Percentiles rank a stretch among this genome's conserved stretches.
Evolutionary conservation across 129 eudicot genomes (phyloP).

Genomic region (Dittrichia graveolens): DNA sequence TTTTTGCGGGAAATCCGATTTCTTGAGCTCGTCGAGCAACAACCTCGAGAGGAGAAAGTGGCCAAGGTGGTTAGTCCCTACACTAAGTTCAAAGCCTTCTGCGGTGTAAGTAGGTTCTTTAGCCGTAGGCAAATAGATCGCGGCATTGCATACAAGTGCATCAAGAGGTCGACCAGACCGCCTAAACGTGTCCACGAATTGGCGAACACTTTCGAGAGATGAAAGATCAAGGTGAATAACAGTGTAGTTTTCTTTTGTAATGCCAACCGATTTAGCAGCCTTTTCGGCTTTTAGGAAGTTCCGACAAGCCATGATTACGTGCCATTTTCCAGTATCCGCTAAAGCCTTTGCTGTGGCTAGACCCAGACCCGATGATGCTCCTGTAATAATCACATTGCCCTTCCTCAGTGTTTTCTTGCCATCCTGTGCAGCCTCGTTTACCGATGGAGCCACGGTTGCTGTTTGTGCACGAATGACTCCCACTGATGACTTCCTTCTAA

Average conservation of each 20-base stretch:
- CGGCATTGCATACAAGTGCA: constrained; percentile 90
- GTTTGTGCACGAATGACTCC: constrained; percentile 68
- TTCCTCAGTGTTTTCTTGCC: constrained; percentile 81
- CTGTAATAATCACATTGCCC: constrained; percentile 82
- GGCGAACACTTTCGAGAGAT: constrained; percentile 92
- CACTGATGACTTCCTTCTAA: constrained; percentile 38
- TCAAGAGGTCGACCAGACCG: constrained; percentile 78
- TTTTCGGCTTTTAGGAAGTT: constrained; percentile 90
- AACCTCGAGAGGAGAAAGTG: constrained; percentile 79
- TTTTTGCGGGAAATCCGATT: constrained; percentile 68
- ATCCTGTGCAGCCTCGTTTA: constrained; percentile 50
- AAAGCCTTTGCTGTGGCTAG: constrained; percentile 88
- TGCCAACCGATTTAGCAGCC: constrained; percentile 83
- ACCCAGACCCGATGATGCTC: constrained; percentile 96
- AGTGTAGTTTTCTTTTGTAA: constrained; percentile 69
- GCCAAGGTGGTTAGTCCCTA: constrained; percentile 94
- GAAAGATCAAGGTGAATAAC: constrained; percentile 95
- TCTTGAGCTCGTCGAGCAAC: constrained; percentile 70
- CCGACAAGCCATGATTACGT: constrained; percentile 87
- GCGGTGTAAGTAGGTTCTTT: constrained; percentile 88
- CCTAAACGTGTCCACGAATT: constrained; percentile 70
- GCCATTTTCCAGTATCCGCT: constrained; percentile 75
- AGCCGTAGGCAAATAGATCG: constrained; percentile 85
- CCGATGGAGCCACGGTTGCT: constrained; percentile 60
- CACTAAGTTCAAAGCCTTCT: constrained; percentile 93